phyloP scores from a whole-genome alignment of 129 eudicot species.

The Dittrichia graveolens region DNA sequence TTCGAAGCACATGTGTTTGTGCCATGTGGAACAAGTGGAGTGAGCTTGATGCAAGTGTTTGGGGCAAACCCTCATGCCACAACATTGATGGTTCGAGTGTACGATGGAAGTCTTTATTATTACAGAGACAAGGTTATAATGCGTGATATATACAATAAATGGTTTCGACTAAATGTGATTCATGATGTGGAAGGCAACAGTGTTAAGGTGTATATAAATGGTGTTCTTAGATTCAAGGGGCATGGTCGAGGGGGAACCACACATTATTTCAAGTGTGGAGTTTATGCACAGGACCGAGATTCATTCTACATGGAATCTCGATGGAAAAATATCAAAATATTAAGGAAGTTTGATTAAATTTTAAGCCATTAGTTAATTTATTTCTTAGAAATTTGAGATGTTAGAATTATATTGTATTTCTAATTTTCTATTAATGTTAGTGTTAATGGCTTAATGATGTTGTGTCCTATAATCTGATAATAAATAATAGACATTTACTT shows the following conservation, averaged over 20 bases:
- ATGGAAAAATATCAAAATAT: slow-evolving; percentile 31
- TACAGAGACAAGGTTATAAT: slow-evolving; percentile 18
- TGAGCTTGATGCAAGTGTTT: slow-evolving; percentile 50
- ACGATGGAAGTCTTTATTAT: slow-evolving; percentile 39
- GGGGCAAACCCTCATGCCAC: slow-evolving; percentile 37
- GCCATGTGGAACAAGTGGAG: slow-evolving; percentile 44
- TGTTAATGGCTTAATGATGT: no score
- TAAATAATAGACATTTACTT: no score
- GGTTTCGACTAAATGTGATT: slow-evolving; percentile 35
- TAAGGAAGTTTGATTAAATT: not conserved
- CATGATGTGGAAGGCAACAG: slow-evolving; percentile 24
- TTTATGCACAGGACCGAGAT: slow-evolving; percentile 20
- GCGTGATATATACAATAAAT: slow-evolving; percentile 19
- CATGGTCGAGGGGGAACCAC: slow-evolving; percentile 25
- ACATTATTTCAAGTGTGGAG: slow-evolving; percentile 39
- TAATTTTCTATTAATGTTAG: no score
- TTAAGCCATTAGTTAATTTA: no score
- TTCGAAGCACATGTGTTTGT: slow-evolving; percentile 45
- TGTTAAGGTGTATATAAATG: slow-evolving; percentile 30
- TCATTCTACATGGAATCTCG: slow-evolving; percentile 37
- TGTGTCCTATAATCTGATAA: no score
- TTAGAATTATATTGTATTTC: no score
- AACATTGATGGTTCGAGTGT: slow-evolving; percentile 37
- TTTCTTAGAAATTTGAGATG: no score
- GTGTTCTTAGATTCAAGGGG: slow-evolving; percentile 23